A percentile compares a stretch with the other conserved stretches of the same genome.
Evolutionary conservation across 352 stramenopile genomes (phyloP).

Genomic region (Phytopythium litorale): DNA sequence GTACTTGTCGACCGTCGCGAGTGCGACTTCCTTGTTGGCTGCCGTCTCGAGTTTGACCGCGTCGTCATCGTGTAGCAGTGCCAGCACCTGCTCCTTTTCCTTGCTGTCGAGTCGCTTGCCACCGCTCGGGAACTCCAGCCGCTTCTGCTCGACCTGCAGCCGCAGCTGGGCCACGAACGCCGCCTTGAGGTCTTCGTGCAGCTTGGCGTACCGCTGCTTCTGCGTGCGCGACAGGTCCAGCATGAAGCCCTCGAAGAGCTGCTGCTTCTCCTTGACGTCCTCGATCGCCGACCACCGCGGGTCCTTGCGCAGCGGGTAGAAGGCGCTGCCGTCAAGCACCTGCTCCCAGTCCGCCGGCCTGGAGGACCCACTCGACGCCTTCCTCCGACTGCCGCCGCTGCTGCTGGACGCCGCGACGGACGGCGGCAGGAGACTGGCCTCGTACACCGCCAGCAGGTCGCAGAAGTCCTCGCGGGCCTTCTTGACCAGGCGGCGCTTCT

Average conservation of each 20-base stretch:
- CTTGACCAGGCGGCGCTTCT: constrained; percentile 67
- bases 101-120: constrained; percentile 40
- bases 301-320: constrained; percentile 65
- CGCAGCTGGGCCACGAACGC: constrained; percentile 39
- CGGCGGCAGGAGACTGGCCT: constrained; percentile 28
- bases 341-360: constrained; percentile 37
- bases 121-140: constrained; percentile 16
- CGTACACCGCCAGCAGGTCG: constrained; percentile 55
- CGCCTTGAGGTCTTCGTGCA: constrained; percentile 33
- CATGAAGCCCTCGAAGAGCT: constrained; percentile 66
- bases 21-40: constrained; percentile 14
- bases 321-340: constrained; percentile 34
- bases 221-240: constrained; percentile 58
- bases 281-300: constrained; percentile 58
- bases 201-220: constrained; percentile 34
- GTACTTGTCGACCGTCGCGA: constrained; percentile 35
- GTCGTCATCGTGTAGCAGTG: constrained; percentile 35
- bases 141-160: constrained; percentile 25
- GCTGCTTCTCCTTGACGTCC: constrained; percentile 58
- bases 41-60: constrained; percentile 16
- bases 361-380: constrained; percentile 9
- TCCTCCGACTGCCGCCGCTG: constrained; percentile 2
- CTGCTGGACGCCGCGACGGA: constrained; percentile 1
- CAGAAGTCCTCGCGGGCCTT: constrained; percentile 70
- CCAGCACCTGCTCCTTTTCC: constrained; percentile 37